Conservation (phyloP, 106 monocot species). For the Vanilla planifolia region DNA sequence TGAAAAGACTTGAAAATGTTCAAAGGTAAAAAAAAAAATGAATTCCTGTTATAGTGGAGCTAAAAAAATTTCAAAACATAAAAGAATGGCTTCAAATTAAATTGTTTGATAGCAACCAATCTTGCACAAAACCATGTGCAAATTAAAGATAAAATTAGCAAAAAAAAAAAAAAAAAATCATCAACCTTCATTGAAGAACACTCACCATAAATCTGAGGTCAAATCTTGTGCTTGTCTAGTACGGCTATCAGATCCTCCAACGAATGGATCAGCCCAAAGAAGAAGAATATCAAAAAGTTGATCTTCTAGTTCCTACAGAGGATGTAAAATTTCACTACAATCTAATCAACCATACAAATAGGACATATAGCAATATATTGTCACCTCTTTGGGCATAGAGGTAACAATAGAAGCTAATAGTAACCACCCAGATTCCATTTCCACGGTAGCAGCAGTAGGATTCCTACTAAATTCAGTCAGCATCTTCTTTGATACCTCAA, state of each 20-base stretch:
- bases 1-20: no score
- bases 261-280: slow-evolving; percentile 79
- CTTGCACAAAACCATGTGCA: background rate
- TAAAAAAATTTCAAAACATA: no score
- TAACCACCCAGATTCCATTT: slow-evolving; percentile 91
- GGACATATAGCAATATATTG: background rate
- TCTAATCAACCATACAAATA: background rate
- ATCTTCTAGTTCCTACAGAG: slow-evolving; percentile 83
- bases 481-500: slow-evolving; percentile 95
- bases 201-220: slow-evolving; percentile 60
- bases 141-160: background rate
- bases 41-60: no score
- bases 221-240: slow-evolving; percentile 52
- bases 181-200: background rate
- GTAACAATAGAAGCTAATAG: slow-evolving; percentile 84
- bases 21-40: no score
- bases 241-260: slow-evolving; percentile 44
- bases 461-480: slow-evolving; percentile 66
- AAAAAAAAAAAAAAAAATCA: background rate
- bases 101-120: no score
- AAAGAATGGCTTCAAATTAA: no score
- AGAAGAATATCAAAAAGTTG: slow-evolving; percentile 94
- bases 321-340: background rate
- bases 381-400: slow-evolving; percentile 92
- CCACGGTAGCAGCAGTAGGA: slow-evolving; percentile 55